These are phyloP conservation scores for Luffa acutangula DNA, from an alignment of 306 rosid genomes.

Conservation along the genomic window DNA sequence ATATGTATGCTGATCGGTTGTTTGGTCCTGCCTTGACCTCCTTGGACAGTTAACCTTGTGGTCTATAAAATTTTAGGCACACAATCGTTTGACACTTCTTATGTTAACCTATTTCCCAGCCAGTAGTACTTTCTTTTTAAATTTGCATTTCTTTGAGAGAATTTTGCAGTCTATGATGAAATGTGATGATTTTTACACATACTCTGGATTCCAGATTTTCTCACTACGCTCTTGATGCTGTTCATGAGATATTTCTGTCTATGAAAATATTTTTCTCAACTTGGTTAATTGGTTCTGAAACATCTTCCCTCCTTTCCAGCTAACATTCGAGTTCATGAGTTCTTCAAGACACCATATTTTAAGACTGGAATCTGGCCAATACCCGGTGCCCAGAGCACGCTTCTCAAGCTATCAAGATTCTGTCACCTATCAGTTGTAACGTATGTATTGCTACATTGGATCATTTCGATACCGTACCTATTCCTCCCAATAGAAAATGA, in stretches of 20 bases:
- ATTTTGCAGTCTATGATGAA: neutral
- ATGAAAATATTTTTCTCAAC: neutral
- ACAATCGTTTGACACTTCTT: neutral
- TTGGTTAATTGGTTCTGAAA: neutral
- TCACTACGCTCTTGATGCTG: neutral
- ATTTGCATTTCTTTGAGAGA: neutral
- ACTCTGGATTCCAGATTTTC: neutral
- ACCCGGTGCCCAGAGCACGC: slow-evolving; percentile 70
- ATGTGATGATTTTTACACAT: neutral
- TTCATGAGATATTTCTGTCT: neutral
- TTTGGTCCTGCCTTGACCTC: too few species aligned
- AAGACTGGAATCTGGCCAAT: slow-evolving; percentile 80
- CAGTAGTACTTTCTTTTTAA: neutral
- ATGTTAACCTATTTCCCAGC: neutral
- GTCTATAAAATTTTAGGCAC: neutral
- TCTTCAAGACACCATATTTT: slow-evolving; percentile 82
- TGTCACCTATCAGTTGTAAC: slow-evolving; percentile 85
- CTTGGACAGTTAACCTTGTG: neutral
- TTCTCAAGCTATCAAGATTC: slow-evolving; percentile 63
- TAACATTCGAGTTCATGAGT: slow-evolving; percentile 72
- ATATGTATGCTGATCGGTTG: too few species aligned
- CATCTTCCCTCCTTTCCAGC: slow-evolving; percentile 34
- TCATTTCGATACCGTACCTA: neutral
- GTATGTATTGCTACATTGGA: slow-evolving; percentile 31
- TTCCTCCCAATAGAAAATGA: neutral